phyloP scores from a whole-genome alignment of 164 flowering plant species.

The Buxus sempervirens region DNA sequence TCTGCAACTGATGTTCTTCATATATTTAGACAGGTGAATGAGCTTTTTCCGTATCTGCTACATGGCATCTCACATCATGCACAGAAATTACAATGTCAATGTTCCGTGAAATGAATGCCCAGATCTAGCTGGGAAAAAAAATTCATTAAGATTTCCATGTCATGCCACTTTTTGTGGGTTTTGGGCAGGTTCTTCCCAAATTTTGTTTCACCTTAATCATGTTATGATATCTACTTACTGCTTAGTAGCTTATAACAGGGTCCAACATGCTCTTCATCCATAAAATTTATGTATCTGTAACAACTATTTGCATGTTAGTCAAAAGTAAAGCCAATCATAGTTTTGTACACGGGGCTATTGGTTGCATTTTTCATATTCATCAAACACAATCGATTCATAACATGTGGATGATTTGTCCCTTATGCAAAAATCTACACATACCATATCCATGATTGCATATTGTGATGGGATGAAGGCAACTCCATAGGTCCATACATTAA shows the following conservation, averaged over 20 bases:
- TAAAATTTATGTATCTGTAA: background rate
- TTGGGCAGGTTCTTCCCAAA: background rate
- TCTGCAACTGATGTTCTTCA: conserved; percentile 83
- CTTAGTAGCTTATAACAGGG: background rate
- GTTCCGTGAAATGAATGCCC: background rate
- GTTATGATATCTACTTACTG: background rate
- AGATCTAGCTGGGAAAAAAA: background rate
- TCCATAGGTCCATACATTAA: background rate
- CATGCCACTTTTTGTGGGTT: background rate
- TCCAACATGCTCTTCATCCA: background rate
- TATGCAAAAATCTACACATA: background rate
- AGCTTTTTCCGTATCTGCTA: conserved; percentile 3
- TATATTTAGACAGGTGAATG: conserved; percentile 82
- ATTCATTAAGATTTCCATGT: background rate
- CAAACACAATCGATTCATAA: background rate
- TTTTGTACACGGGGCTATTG: background rate
- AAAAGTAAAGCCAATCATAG: background rate
- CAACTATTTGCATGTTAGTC: background rate
- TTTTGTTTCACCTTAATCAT: background rate
- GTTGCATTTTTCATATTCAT: background rate
- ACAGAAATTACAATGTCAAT: background rate
- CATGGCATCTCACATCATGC: background rate
- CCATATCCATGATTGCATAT: background rate
- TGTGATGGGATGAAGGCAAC: background rate
- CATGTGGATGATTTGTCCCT: background rate